A percentile compares a stretch with the other conserved stretches of the same genome.
phyloP scores from a whole-genome alignment of 1,284 basidiomycete genomes.

The Paramarasmius palmivorus region DNA sequence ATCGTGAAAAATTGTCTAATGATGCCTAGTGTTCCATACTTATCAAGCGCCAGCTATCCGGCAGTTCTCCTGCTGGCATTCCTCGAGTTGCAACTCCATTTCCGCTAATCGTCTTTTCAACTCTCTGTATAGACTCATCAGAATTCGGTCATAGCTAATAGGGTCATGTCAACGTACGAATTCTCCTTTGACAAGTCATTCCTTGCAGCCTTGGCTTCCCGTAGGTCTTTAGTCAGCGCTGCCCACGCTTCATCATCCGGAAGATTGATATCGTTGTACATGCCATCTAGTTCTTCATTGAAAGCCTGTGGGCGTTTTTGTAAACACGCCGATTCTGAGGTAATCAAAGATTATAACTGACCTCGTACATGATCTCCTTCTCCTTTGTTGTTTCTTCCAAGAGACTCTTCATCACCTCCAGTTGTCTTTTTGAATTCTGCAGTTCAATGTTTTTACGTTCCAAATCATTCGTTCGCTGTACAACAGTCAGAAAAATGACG shows the following conservation, averaged over 20 bases:
- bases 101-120: constrained; percentile 74
- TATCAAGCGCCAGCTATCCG: constrained; percentile 13
- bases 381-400: constrained; percentile 78
- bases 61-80: constrained; percentile 51
- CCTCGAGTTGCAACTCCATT: constrained; percentile 72
- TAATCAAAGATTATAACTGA: constrained; percentile 33
- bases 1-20: not conserved
- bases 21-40: too few species aligned
- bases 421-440: constrained; percentile 68
- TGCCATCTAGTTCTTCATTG: constrained; percentile 87
- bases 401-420: constrained; percentile 74
- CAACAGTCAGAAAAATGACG: constrained; percentile 6
- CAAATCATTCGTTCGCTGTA: constrained; percentile 57
- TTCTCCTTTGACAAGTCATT: constrained; percentile 78
- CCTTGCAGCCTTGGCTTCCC: constrained; percentile 71
- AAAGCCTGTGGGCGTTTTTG: constrained; percentile 62
- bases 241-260: constrained; percentile 79
- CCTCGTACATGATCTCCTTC: constrained; percentile 90
- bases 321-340: not conserved
- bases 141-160: constrained; percentile 11
- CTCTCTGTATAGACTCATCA: constrained; percentile 42
- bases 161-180: constrained; percentile 48
- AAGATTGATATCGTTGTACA: constrained; percentile 81
- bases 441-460: constrained; percentile 65
- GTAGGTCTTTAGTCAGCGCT: constrained; percentile 72